Evolutionary conservation across 2,329 filamentous ascomycete genomes (phyloP), one percentile per base, ranked within the genome.

Genomic region (Fusarium tanahbumbuense): DNA sequence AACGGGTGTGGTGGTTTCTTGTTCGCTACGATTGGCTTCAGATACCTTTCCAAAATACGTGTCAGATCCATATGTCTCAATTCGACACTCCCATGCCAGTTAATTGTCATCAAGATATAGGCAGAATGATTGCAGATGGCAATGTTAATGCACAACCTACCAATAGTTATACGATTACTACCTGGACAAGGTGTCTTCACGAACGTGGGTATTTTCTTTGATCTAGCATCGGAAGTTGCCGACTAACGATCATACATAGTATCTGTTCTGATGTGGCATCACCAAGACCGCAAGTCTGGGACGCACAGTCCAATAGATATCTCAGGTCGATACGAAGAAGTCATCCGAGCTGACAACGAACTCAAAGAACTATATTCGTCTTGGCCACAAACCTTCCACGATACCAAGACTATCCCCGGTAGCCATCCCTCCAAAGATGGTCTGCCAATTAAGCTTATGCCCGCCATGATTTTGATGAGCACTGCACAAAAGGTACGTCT

Each of bases 11-110:
- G 57, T 60, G 53, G 57, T 60, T 60, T 22, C 57, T 60, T 2
- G 57, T 58, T 3, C 57, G 57, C 4, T 60, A 60, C 10, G 57
- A 58, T n/a, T 60, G 57, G 57, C 15, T 60, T 9, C 53, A 60
- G 5, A 60, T 60, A 5, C 27, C 57, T 3, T 60, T 42, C 6
- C 57, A 60, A 8, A 60, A 60, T 15, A 60, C 53, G 2, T 60
- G 57, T 16, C 57, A 60, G 6, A 58, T 60, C 12, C 42, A 58
- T 6, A 25, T 12, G 1, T 18, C 53, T 0, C 53, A 60, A 18
- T 60, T 60, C 15, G 57, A 47, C 12, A 60, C 53, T 1, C 22
- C 32, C 0, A 42, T 58, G 7, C 53, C 57, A 0, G 6, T 15
- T 1, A 60, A 42, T 11, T 60, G 53, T 2, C 53, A 48, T 11